phyloP scores from a whole-genome alignment of 169 alveolate genomes.

The Plasmodium vivax region DNA sequence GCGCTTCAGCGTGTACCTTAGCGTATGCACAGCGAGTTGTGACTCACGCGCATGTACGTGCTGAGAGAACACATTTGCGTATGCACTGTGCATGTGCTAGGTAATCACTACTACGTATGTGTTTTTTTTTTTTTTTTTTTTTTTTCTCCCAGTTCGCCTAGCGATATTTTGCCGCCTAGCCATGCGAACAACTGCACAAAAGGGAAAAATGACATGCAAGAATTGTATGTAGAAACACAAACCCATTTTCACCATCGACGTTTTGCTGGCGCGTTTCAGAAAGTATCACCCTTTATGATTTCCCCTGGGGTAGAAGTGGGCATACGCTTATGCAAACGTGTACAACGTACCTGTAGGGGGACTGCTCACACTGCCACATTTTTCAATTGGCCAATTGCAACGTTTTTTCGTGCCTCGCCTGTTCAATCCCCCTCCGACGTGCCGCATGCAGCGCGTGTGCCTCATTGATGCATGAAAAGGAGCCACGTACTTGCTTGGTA shows the following conservation, averaged over 20 bases:
- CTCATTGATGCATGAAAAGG: not conserved
- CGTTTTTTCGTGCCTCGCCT: not conserved
- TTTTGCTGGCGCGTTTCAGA: not conserved
- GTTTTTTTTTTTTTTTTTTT: constrained; percentile 7
- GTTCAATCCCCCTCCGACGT: not conserved
- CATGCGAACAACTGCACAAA: not conserved
- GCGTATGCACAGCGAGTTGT: not conserved
- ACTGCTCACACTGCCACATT: not conserved
- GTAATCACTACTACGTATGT: not conserved
- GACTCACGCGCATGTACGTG: not conserved
- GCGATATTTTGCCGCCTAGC: not conserved
- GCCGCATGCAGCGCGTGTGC: not conserved
- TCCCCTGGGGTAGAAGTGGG: not conserved
- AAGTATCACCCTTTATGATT: not conserved
- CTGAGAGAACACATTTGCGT: not conserved
- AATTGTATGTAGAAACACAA: constrained; percentile 18
- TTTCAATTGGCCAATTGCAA: not conserved
- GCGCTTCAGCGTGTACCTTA: not conserved
- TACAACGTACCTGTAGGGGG: not conserved
- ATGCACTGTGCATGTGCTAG: not conserved
- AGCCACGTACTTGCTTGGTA: not conserved
- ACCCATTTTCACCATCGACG: not conserved
- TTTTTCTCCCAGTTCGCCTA: not conserved
- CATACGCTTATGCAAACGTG: constrained; percentile 2
- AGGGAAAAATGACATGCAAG: not conserved